Evolutionary conservation across 2,329 filamentous ascomycete genomes (phyloP).

Genomic region (Colletotrichum sp.): DNA sequence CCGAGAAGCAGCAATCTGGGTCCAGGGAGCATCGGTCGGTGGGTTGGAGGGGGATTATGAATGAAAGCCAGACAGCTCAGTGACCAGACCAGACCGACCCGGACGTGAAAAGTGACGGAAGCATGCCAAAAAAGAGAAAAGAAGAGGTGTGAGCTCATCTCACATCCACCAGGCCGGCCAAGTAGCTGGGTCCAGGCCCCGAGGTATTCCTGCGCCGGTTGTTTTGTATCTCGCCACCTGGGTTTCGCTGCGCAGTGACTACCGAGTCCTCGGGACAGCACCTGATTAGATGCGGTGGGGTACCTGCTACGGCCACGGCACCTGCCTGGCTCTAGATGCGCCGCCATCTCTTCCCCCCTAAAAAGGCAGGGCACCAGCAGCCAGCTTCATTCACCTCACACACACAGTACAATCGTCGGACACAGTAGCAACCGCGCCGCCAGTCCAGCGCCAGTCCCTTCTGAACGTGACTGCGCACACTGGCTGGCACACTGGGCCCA

Average conservation of each 20-base stretch:
- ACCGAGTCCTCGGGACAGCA: background rate
- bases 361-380: background rate
- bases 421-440: background rate
- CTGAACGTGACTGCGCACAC: conserved; percentile 6
- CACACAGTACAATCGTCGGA: background rate
- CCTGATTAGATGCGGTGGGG: background rate
- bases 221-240: background rate
- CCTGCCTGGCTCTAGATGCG: background rate
- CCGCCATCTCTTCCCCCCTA: background rate
- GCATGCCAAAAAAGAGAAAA: conserved; percentile 16
- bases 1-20: background rate
- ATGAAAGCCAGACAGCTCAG: conserved; percentile 3
- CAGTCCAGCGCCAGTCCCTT: conserved; percentile 8
- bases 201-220: background rate
- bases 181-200: conserved; percentile 7
- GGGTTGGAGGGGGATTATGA: conserved; percentile 20
- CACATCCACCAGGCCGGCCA: conserved; percentile 2
- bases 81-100: background rate
- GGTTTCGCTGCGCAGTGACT: background rate
- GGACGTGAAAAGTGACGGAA: conserved; percentile 19
- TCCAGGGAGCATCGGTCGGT: conserved; percentile 1
- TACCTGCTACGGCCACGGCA: conserved; percentile 3
- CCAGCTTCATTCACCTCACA: background rate
- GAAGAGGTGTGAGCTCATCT: conserved; percentile 21
- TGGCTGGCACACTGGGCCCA: background rate